Evolutionary conservation across 306 rosid species (phyloP).

Genomic region (Alnus glutinosa): DNA sequence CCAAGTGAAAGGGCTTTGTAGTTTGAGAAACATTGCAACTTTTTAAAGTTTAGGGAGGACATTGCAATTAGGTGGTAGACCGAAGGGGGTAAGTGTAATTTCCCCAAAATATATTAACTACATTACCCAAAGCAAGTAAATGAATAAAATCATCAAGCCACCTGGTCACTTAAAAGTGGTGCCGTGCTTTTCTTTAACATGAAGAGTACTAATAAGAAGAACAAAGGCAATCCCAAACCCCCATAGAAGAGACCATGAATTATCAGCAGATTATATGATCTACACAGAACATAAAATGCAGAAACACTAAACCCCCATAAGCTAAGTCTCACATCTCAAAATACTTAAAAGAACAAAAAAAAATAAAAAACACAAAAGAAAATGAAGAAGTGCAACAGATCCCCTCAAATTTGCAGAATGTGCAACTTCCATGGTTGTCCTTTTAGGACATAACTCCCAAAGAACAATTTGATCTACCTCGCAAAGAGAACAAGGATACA

Average conservation of each 20-base stretch:
- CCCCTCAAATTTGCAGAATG: background rate
- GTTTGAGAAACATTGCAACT: too few relatives aligned
- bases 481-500: background rate
- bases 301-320: background rate
- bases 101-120: too few relatives aligned
- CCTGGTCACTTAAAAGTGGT: background rate
- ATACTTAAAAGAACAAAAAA: background rate
- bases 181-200: too few relatives aligned
- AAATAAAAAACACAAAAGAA: background rate
- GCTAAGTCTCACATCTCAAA: background rate
- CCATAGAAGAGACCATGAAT: background rate
- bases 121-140: background rate
- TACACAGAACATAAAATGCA: background rate
- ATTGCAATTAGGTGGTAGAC: too few relatives aligned
- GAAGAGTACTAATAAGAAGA: too few relatives aligned
- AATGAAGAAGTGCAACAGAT: background rate
- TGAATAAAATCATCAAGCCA: background rate
- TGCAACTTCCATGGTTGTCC: background rate
- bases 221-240: too few relatives aligned
- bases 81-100: too few relatives aligned
- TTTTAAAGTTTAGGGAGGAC: too few relatives aligned
- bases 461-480: background rate
- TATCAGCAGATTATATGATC: background rate
- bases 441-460: background rate
- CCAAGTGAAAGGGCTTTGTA: too few relatives aligned